Conservation (phyloP, 805 yeast species). For the Hanseniaspora thailandica region DNA sequence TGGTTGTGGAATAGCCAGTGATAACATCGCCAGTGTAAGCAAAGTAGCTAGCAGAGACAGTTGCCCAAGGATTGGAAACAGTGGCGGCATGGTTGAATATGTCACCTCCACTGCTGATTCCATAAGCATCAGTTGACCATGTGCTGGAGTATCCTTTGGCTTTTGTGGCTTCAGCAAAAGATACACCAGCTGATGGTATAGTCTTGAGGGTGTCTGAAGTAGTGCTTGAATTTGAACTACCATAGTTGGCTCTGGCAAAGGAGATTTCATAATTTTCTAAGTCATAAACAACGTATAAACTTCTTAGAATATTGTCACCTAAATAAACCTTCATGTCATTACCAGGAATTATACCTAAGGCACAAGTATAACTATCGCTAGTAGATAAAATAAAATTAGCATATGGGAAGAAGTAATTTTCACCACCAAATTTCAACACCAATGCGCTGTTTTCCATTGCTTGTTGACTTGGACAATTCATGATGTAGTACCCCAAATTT, state of each 20-base stretch:
- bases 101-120: slow-evolving; percentile 23
- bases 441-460: slow-evolving; percentile 18
- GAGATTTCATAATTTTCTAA: slow-evolving; percentile 41
- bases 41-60: neutral
- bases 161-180: slow-evolving; percentile 38
- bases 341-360: neutral
- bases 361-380: slow-evolving; percentile 13
- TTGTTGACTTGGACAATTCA: slow-evolving; percentile 34
- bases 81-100: slow-evolving; percentile 19
- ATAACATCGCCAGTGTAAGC: neutral
- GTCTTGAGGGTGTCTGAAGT: neutral
- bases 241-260: slow-evolving; percentile 32
- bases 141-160: slow-evolving; percentile 41
- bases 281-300: slow-evolving; percentile 55
- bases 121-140: slow-evolving; percentile 21
- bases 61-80: neutral
- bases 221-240: slow-evolving; percentile 32
- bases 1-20: neutral
- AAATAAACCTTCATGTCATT: slow-evolving; percentile 28
- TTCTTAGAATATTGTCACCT: slow-evolving; percentile 47
- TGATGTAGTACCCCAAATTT: slow-evolving; percentile 34
- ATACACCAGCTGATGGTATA: slow-evolving; percentile 17
- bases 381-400: slow-evolving; percentile 32
- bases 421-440: slow-evolving; percentile 49
- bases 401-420: slow-evolving; percentile 31